phyloP scores from a whole-genome alignment of 495 filamentous ascomycete genomes.

The Parachaetomium inaequale region DNA sequence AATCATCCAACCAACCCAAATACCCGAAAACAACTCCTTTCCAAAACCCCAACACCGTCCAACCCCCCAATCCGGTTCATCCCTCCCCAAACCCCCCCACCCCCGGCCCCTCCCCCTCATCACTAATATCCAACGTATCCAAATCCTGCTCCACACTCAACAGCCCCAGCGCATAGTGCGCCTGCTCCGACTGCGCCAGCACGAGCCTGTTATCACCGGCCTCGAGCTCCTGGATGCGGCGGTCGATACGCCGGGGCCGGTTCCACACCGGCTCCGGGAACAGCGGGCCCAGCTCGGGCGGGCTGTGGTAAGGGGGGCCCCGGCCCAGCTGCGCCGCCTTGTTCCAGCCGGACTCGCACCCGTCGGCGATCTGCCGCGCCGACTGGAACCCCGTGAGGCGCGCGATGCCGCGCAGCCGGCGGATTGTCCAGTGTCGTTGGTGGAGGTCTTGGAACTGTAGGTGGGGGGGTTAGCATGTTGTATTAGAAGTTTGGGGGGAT shows the following conservation, averaged over 20 bases:
- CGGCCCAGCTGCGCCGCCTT: constrained; percentile 64
- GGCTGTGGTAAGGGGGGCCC: constrained; percentile 67
- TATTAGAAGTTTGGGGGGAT: not conserved
- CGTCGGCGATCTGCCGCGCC: constrained; percentile 69
- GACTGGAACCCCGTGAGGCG: constrained; percentile 84
- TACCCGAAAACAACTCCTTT: too few species aligned
- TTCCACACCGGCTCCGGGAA: constrained; percentile 40
- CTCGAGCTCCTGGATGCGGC: constrained; percentile 39
- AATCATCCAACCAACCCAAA: not conserved
- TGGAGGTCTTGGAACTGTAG: constrained; percentile 62
- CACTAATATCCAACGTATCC: constrained; percentile 43
- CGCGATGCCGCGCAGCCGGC: constrained; percentile 67
- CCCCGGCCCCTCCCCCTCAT: constrained; percentile 18
- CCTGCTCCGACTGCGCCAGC: constrained; percentile 46
- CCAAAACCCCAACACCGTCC: too few species aligned
- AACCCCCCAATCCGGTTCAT: not conserved
- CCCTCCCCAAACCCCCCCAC: constrained; percentile 5
- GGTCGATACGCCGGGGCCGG: constrained; percentile 41
- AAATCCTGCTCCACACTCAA: constrained; percentile 51
- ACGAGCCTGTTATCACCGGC: constrained; percentile 36
- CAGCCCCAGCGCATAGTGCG: constrained; percentile 53
- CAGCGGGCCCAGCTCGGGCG: constrained; percentile 37
- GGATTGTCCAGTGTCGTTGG: constrained; percentile 74
- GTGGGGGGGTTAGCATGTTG: not conserved
- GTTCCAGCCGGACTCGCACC: constrained; percentile 81